Evolutionary conservation across 2,329 filamentous ascomycete species (phyloP).

Genomic region (Ophiostoma perfectum): DNA sequence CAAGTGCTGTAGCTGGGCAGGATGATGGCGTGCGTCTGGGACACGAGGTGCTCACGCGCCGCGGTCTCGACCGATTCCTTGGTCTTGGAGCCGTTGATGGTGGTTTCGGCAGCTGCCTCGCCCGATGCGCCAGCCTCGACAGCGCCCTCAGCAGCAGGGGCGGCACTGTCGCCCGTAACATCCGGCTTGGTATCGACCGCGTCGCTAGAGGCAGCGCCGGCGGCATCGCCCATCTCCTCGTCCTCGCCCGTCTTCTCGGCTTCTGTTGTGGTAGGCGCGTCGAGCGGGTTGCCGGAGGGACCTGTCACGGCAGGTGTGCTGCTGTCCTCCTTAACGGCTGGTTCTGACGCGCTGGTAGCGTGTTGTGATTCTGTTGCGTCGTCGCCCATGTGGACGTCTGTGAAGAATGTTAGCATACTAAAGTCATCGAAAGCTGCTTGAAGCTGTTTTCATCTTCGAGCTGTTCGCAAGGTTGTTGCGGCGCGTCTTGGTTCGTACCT

Average conservation of each 20-base stretch:
- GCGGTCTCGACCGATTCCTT: constrained; percentile 80
- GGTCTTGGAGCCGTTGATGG: constrained; percentile 53
- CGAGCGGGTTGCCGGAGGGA: constrained; percentile 57
- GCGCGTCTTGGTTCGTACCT: constrained; percentile 3
- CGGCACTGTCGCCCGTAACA: constrained; percentile 17
- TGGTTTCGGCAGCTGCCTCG: constrained; percentile 15
- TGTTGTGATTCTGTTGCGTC: constrained; percentile 28
- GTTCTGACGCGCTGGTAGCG: constrained; percentile 34
- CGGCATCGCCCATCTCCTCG: constrained; percentile 70
- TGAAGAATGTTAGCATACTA: background rate
- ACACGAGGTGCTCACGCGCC: constrained; percentile 84
- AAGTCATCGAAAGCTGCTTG: too few relatives aligned
- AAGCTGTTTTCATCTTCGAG: too few relatives aligned
- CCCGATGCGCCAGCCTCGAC: constrained; percentile 10
- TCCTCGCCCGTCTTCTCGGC: constrained; percentile 61
- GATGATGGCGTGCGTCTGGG: constrained; percentile 92
- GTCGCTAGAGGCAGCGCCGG: constrained; percentile 7
- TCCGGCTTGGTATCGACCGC: constrained; percentile 21
- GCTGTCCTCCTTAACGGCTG: constrained; percentile 56
- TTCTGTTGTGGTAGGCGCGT: constrained; percentile 46
- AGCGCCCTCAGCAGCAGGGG: background rate
- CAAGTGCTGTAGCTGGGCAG: constrained; percentile 96
- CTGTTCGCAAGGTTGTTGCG: background rate
- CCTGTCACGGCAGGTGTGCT: constrained; percentile 51
- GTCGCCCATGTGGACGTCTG: constrained; percentile 62